phyloP scores from a whole-genome alignment of 768 basidiomycete genomes.

The Antrodiella citrinella region DNA sequence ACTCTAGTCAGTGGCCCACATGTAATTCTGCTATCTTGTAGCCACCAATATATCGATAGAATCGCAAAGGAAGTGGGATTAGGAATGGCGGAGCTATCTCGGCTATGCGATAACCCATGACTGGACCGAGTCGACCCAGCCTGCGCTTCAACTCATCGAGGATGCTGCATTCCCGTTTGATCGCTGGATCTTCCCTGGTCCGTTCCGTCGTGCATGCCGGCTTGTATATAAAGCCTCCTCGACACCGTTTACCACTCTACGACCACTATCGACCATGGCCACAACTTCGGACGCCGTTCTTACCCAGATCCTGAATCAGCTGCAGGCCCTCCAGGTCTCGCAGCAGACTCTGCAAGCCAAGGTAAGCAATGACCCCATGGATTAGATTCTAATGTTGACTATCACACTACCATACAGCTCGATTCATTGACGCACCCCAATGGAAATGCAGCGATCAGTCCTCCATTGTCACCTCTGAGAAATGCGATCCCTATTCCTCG shows the following conservation, averaged over 20 bases:
- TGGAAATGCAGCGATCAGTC: conserved; percentile 3
- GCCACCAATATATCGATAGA: too few species aligned
- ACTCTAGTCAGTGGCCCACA: too few species aligned
- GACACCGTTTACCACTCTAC: not conserved
- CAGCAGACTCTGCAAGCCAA: conserved; percentile 78
- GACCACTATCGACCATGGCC: conserved; percentile 6
- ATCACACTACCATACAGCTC: not conserved
- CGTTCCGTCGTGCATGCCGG: not conserved
- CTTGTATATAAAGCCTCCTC: not conserved
- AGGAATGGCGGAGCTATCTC: too few species aligned
- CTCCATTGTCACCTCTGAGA: conserved; percentile 6
- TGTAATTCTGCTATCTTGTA: too few species aligned
- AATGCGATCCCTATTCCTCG: conserved; percentile 10
- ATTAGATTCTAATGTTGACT: conserved; percentile 2
- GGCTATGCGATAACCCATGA: not conserved
- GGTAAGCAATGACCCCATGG: conserved; percentile 30
- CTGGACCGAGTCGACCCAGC: not conserved
- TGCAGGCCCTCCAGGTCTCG: conserved; percentile 61
- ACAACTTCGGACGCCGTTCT: conserved; percentile 43
- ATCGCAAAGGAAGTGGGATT: too few species aligned
- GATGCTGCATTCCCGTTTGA: not conserved
- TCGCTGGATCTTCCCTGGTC: not conserved
- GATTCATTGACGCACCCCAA: conserved; percentile 5
- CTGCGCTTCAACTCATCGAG: not conserved
- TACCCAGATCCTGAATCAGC: conserved; percentile 64